Base-by-base conservation (phyloP, 768 basidiomycete genomes). In the Hericium alpestre region DNA sequence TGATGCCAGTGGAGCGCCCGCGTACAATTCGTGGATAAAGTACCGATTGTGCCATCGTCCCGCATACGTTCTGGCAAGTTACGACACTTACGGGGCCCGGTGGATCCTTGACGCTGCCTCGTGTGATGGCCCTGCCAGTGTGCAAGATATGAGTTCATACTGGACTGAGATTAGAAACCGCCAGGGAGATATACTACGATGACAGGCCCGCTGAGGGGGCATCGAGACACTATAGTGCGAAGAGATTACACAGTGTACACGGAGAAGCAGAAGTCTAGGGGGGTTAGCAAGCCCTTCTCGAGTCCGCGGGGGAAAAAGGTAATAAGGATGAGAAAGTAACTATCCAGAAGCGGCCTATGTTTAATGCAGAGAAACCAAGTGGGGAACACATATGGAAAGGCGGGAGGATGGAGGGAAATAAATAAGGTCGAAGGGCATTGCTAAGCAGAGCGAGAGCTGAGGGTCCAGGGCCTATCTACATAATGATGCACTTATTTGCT, bases 401-500 rank as follows among this genome's bases (percentile, higher is more conserved):
- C 39, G 16, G 16, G 49, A 13, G 23, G 15, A 8, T 2, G 43
- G 49, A 51, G 20, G 49, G 12, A 23, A 51, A 51, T 22, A 51
- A 27, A 15, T 23, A 25, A 51, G 23, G 49, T 18, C 23, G 49
- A 51, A 51, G 49, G 49, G 49, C 22, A 23, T 16, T 25, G 49
- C 22, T 51, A 25, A 16, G 49, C 22, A 16, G 49, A 11, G 25
- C 22, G 49, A 51, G 37, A 53, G 32, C 32, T 38, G 52, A 39
- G 25, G 18, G 22, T 32, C 50, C 12, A 25, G 50, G 50, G 22
- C 10, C 50, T 27, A n/a, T 56, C 69, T 53, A 51, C 82, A 84
- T 83, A 68, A 84, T 68, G 59, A 72, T 60, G 67, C 83, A 84
- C 60, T 68, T 73, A 64, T 66, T 72, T 39, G 70, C 67, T 61